These are phyloP conservation scores for Kwoniella sp. DNA, from an alignment of 768 basidiomycete species.

Conservation along the genomic window DNA sequence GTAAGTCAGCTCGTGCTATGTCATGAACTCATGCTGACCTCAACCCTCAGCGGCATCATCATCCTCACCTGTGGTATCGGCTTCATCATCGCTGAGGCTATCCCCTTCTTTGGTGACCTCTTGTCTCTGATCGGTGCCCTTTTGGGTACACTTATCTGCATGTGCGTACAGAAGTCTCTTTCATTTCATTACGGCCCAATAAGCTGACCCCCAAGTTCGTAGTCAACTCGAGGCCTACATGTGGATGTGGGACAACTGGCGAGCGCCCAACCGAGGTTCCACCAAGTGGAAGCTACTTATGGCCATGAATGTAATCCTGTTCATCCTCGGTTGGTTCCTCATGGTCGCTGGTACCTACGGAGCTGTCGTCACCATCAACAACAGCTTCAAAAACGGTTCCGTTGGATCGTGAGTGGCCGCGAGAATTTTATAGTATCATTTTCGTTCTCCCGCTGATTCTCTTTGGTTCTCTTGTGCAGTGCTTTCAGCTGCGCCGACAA, in stretches of 20 bases:
- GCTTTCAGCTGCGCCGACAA: slow-evolving; percentile 26
- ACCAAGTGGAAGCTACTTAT: slow-evolving; percentile 12
- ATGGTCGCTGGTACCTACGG: slow-evolving; percentile 26
- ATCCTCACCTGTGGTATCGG: slow-evolving; percentile 36
- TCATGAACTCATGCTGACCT: background rate
- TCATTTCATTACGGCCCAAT: background rate
- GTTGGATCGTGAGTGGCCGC: slow-evolving; percentile 3
- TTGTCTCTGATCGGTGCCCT: slow-evolving; percentile 43
- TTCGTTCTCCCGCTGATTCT: background rate
- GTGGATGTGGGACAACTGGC: slow-evolving; percentile 49
- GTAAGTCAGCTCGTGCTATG: slow-evolving; percentile 24
- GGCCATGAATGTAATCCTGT: slow-evolving; percentile 11
- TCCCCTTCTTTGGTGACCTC: slow-evolving; percentile 50
- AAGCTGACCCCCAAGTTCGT: slow-evolving; percentile 8
- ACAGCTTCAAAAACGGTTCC: slow-evolving; percentile 13
- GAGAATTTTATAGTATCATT: background rate
- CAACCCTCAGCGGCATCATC: slow-evolving; percentile 31
- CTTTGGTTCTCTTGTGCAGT: background rate
- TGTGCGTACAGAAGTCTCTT: slow-evolving; percentile 18
- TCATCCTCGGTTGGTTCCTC: slow-evolving; percentile 23
- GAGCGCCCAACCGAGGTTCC: slow-evolving; percentile 12
- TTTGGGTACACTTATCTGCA: slow-evolving; percentile 44
- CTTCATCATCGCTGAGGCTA: slow-evolving; percentile 47
- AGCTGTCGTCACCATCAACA: slow-evolving; percentile 20
- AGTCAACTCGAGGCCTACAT: slow-evolving; percentile 41